phyloP scores from a whole-genome alignment of 1,284 basidiomycete genomes.

The Phylloporus gajari region DNA sequence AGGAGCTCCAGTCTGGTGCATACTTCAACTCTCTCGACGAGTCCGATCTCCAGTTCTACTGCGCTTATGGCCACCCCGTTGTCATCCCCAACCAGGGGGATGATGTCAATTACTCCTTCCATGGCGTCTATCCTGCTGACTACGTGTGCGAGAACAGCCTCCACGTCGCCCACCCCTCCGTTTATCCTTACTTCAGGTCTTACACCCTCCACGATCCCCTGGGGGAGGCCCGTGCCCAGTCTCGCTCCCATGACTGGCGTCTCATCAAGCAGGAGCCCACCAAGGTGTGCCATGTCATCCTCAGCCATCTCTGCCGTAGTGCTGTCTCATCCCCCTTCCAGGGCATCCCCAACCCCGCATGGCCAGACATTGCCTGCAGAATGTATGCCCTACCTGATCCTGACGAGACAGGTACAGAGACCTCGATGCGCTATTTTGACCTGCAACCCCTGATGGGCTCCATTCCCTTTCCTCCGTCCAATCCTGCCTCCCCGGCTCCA shows the following conservation, averaged over 20 bases:
- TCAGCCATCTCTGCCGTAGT: background rate
- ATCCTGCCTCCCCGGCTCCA: slow-evolving; percentile 29
- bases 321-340: slow-evolving; percentile 25
- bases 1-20: slow-evolving; percentile 47
- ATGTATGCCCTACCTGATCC: slow-evolving; percentile 34
- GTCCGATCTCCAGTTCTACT: slow-evolving; percentile 46
- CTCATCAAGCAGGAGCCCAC: slow-evolving; percentile 37
- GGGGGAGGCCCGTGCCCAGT: slow-evolving; percentile 23
- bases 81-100: slow-evolving; percentile 40
- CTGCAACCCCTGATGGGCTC: slow-evolving; percentile 43
- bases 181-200: slow-evolving; percentile 37
- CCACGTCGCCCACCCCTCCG: background rate
- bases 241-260: slow-evolving; percentile 29
- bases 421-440: slow-evolving; percentile 9
- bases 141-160: slow-evolving; percentile 9
- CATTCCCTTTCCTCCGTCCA: slow-evolving; percentile 41
- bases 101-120: slow-evolving; percentile 28
- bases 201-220: slow-evolving; percentile 44
- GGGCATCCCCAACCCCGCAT: slow-evolving; percentile 27
- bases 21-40: slow-evolving; percentile 44
- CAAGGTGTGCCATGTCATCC: slow-evolving; percentile 32
- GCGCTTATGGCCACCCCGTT: slow-evolving; percentile 43
- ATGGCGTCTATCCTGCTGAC: background rate
- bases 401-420: slow-evolving; percentile 15
- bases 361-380: slow-evolving; percentile 16